phyloP scores from a whole-genome alignment of 176 grass and related monocot genomes.

The Phragmites australis region DNA sequence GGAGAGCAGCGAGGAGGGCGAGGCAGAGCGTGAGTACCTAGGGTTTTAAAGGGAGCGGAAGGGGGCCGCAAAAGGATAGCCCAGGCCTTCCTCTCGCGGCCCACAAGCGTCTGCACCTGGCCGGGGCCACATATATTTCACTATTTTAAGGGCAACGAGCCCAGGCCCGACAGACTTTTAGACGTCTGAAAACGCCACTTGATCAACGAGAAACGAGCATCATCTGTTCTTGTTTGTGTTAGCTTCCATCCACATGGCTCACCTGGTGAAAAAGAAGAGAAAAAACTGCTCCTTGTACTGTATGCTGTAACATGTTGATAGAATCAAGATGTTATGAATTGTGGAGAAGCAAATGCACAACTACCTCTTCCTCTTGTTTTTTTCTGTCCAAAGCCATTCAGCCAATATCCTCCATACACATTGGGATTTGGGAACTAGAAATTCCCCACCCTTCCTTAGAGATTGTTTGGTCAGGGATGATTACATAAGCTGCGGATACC shows the following conservation, averaged over 20 bases:
- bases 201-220: no score
- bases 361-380: not conserved
- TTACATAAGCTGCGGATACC: slow-evolving; percentile 22
- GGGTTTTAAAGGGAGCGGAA: no score
- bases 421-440: not conserved
- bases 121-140: no score
- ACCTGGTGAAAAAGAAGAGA: not conserved
- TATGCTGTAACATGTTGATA: not conserved
- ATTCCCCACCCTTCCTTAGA: not conserved
- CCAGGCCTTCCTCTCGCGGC: no score
- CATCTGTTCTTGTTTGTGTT: not conserved
- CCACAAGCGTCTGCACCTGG: no score
- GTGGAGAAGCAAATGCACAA: not conserved
- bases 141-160: no score
- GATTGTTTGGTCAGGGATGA: not conserved
- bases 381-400: no score
- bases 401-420: not conserved
- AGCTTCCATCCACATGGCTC: not conserved
- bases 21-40: no score
- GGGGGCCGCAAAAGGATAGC: no score
- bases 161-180: no score
- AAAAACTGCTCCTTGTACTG: not conserved
- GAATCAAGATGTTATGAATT: not conserved
- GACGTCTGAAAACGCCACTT: no score
- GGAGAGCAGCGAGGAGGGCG: no score